Percentiles rank a stretch among this genome's conserved stretches.
These are phyloP conservation scores for Leucocoprinus leucothites DNA, from an alignment of 768 basidiomycete species.

Conservation along the genomic window DNA sequence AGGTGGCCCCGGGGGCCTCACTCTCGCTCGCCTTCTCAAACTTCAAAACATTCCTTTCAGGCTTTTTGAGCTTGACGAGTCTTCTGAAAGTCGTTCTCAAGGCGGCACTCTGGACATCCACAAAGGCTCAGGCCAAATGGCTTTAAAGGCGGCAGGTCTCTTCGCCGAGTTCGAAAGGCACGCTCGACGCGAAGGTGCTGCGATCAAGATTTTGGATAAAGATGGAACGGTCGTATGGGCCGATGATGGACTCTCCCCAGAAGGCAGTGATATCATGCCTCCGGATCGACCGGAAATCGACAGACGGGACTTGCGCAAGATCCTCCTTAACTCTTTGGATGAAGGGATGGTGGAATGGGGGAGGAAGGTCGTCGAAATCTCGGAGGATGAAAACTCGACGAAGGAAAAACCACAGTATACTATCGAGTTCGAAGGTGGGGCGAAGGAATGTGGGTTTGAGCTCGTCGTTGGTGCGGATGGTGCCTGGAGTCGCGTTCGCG, in stretches of 20 bases:
- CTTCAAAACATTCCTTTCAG: conserved; percentile 13
- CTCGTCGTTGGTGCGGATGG: too few relatives aligned
- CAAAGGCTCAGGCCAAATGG: conserved; percentile 20
- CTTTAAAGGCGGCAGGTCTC: conserved; percentile 22
- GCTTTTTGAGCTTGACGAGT: conserved; percentile 23
- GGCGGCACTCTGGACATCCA: conserved; percentile 27
- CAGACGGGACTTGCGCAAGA: conserved; percentile 19
- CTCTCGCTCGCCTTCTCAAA: conserved; percentile 23
- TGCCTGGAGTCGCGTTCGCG: conserved; percentile 35
- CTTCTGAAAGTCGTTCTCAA: conserved; percentile 18
- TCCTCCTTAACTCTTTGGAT: conserved; percentile 23
- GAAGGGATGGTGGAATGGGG: conserved; percentile 20
- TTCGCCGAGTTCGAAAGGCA: conserved; percentile 19
- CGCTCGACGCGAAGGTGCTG: conserved; percentile 17
- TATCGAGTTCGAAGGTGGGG: conserved; percentile 14
- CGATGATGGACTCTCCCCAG: conserved; percentile 9
- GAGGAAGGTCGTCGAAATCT: conserved; percentile 16
- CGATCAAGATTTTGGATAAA: conserved; percentile 16
- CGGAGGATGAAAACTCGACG: neutral
- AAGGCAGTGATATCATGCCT: neutral
- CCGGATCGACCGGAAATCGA: conserved; percentile 26
- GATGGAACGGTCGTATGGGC: conserved; percentile 11
- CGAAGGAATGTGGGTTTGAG: conserved; percentile 16
- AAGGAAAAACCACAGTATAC: conserved; percentile 13
- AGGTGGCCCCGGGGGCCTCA: conserved; percentile 24